Conservation (phyloP, 768 basidiomycete genomes). For the Leccinum disarticulatum region DNA sequence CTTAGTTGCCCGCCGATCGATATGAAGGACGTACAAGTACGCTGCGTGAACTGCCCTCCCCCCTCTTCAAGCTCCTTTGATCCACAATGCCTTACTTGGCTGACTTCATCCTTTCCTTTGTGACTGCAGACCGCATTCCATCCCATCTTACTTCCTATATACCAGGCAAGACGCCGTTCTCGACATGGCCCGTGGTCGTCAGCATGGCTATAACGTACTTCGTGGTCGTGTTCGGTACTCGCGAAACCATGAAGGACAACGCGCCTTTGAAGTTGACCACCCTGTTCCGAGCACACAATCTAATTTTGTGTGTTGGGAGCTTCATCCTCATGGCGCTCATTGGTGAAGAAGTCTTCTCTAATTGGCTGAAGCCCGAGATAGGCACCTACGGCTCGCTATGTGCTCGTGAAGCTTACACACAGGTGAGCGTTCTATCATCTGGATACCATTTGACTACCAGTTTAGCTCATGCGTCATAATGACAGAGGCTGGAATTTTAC, state of each 20-base stretch:
- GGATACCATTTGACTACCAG: neutral
- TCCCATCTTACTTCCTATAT: slow-evolving; percentile 62
- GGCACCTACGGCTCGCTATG: slow-evolving; percentile 81
- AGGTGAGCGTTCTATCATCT: slow-evolving; percentile 48
- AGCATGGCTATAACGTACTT: slow-evolving; percentile 75
- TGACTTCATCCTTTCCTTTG: slow-evolving; percentile 57
- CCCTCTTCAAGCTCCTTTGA: neutral
- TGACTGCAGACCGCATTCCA: slow-evolving; percentile 55
- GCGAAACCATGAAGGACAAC: slow-evolving; percentile 77
- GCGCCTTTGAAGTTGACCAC: slow-evolving; percentile 68
- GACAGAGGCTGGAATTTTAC: slow-evolving; percentile 84
- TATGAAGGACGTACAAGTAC: slow-evolving; percentile 13
- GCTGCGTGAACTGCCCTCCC: neutral
- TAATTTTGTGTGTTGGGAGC: slow-evolving; percentile 79
- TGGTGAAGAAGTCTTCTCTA: slow-evolving; percentile 85
- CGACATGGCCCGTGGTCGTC: slow-evolving; percentile 68
- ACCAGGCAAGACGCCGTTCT: slow-evolving; percentile 75
- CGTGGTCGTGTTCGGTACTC: slow-evolving; percentile 78
- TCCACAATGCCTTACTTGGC: slow-evolving; percentile 65
- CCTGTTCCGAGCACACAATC: slow-evolving; percentile 86
- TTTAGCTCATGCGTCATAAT: neutral
- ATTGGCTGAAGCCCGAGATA: slow-evolving; percentile 68
- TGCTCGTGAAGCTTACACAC: slow-evolving; percentile 71
- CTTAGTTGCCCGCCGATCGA: neutral
- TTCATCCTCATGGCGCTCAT: slow-evolving; percentile 76